phyloP scores from a whole-genome alignment of 495 filamentous ascomycete genomes.

The Penicillium samsonianum region DNA sequence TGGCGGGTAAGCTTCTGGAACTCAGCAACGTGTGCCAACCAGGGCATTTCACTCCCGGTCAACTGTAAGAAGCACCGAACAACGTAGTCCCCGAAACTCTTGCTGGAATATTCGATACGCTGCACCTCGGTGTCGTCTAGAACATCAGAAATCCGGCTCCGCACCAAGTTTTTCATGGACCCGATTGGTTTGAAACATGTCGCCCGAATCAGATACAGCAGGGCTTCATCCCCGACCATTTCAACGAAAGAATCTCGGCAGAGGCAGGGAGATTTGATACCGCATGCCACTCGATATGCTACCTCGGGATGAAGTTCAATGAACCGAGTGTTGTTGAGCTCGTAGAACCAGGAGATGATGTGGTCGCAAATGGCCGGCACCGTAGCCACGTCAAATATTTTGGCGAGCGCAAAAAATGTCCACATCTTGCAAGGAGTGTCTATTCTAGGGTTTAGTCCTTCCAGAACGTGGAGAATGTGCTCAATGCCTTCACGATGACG shows the following conservation, averaged over 20 bases:
- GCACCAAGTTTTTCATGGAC: constrained; percentile 20
- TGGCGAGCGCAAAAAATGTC: constrained; percentile 62
- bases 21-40: constrained; percentile 39
- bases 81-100: constrained; percentile 43
- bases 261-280: constrained; percentile 39
- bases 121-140: constrained; percentile 48
- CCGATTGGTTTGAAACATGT: constrained; percentile 3
- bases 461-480: constrained; percentile 55
- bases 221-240: constrained; percentile 50
- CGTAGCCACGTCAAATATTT: constrained; percentile 53
- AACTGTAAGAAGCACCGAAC: constrained; percentile 37
- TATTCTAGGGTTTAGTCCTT: constrained; percentile 51
- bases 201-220: constrained; percentile 32
- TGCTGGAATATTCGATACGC: constrained; percentile 54
- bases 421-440: constrained; percentile 66
- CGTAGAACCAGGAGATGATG: constrained; percentile 51
- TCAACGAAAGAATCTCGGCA: constrained; percentile 49
- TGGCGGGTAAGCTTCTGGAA: constrained; percentile 22
- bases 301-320: constrained; percentile 52
- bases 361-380: constrained; percentile 34
- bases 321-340: constrained; percentile 42
- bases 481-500: constrained; percentile 63
- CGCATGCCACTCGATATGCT: constrained; percentile 46
- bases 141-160: constrained; percentile 33
- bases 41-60: constrained; percentile 40